Evolutionary conservation across 768 basidiomycete genomes (phyloP).

Genomic region (Kondoa subrosea): DNA sequence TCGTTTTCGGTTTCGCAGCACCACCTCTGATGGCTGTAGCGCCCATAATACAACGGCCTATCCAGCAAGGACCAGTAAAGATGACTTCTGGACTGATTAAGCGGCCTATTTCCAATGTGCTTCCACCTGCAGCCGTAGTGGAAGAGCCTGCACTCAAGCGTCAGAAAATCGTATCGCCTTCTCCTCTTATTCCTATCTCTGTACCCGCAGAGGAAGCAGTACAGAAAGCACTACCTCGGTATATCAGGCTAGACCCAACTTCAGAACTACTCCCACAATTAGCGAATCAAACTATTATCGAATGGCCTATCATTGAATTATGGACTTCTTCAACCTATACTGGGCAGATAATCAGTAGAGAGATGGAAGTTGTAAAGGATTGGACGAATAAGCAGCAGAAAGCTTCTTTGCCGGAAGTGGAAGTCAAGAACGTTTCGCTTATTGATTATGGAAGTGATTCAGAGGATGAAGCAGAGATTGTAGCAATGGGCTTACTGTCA

Average conservation of each 20-base stretch:
- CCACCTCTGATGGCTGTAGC: background rate
- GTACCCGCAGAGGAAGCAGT: background rate
- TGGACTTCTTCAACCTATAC: background rate
- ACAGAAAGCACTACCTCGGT: background rate
- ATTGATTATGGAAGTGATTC: background rate
- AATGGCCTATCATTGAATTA: background rate
- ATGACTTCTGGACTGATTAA: background rate
- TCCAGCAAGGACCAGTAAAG: background rate
- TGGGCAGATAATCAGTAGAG: background rate
- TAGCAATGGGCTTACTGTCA: too few species aligned
- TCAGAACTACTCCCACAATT: background rate
- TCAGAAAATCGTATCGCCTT: background rate
- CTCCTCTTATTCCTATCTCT: background rate
- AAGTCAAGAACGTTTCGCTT: background rate
- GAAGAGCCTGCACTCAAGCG: background rate
- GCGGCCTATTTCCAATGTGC: background rate
- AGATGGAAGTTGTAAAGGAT: background rate
- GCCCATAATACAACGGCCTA: background rate
- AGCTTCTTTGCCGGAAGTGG: background rate
- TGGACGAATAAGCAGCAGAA: background rate
- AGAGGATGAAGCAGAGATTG: background rate
- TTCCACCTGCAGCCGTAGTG: background rate
- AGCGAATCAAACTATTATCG: background rate
- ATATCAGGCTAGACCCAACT: background rate
- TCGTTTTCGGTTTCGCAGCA: background rate